Conservation (phyloP, 1,284 basidiomycete species). For the Irpex lacteus region DNA sequence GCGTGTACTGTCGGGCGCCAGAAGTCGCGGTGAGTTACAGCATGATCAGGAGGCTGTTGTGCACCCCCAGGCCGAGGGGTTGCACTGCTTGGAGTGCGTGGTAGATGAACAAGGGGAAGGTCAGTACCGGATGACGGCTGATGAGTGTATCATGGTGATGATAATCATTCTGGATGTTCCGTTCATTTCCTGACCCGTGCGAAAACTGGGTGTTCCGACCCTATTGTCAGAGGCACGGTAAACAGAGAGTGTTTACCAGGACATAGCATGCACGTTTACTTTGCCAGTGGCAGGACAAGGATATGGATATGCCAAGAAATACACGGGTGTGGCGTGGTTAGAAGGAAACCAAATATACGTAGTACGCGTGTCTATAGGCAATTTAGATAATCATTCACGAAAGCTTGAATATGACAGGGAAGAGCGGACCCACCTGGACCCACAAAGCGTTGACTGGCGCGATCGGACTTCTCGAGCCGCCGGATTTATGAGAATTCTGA, state of each 20-base stretch:
- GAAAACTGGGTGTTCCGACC: neutral
- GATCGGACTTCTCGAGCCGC: neutral
- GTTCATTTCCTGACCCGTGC: neutral
- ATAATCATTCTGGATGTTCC: neutral
- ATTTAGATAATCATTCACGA: neutral
- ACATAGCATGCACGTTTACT: neutral
- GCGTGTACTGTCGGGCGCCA: no score
- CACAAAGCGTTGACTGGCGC: constrained; percentile 26
- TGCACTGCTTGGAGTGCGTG: neutral
- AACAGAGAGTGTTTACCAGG: neutral
- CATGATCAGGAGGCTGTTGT: no score
- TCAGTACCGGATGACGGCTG: neutral
- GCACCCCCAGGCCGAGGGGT: no score
- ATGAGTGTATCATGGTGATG: neutral
- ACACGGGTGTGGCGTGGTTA: neutral
- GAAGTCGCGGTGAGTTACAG: no score
- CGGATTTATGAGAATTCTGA: neutral
- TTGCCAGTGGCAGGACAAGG: neutral
- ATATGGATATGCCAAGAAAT: neutral
- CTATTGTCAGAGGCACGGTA: neutral
- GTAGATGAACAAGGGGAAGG: neutral
- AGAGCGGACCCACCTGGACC: constrained; percentile 35
- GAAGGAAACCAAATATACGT: neutral
- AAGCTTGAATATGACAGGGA: constrained; percentile 1
- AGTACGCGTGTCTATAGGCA: neutral